Evolutionary conservation across 371 early-diverging fungal genomes (phyloP).

Genomic region (Catenaria anguillulae): DNA sequence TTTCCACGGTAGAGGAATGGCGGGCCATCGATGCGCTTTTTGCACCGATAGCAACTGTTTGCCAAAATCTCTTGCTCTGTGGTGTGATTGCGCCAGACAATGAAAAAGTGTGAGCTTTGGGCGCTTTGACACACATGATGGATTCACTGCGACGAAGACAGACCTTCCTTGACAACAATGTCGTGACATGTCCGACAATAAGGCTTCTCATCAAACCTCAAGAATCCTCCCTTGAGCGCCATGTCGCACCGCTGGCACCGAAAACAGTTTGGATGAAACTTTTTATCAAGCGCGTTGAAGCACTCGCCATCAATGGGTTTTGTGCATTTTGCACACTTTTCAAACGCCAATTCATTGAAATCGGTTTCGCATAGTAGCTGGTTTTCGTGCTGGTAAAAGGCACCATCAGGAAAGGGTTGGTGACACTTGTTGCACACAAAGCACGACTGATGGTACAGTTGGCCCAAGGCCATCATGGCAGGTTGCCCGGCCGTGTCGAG

Average conservation of each 20-base stretch:
- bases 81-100: no score
- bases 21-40: conserved; percentile 16
- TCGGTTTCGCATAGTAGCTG: conserved; percentile 26
- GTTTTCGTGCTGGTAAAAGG: conserved; percentile 22
- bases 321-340: conserved; percentile 24
- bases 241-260: conserved; percentile 22
- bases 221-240: conserved; percentile 19
- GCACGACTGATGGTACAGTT: background rate
- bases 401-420: conserved; percentile 23
- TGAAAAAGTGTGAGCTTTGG: no score
- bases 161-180: conserved; percentile 17
- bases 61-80: conserved; percentile 9
- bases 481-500: background rate
- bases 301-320: conserved; percentile 22
- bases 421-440: conserved; percentile 16
- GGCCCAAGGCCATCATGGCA: background rate
- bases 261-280: conserved; percentile 29
- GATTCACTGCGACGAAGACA: no score
- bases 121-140: no score
- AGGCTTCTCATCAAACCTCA: conserved; percentile 22
- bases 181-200: conserved; percentile 23
- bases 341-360: conserved; percentile 7
- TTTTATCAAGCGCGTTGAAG: conserved; percentile 23
- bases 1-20: conserved; percentile 6
- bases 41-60: conserved; percentile 22